These are phyloP conservation scores for Aspergillus sp. DNA, from an alignment of 2,329 filamentous ascomycete genomes.

Conservation along the genomic window DNA sequence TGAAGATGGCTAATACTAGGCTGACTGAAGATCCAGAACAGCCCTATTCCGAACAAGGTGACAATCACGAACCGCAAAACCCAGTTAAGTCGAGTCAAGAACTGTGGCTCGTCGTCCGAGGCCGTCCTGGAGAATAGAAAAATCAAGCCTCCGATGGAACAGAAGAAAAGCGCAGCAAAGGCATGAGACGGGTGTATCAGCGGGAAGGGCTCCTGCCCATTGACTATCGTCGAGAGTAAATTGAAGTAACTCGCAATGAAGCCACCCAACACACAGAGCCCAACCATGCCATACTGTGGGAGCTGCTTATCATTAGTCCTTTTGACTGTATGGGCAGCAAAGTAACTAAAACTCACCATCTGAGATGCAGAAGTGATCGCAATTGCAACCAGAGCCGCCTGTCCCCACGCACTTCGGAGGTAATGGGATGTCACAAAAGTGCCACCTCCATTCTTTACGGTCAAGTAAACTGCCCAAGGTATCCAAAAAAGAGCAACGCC, in stretches of 20 bases:
- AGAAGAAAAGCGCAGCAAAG: slow-evolving; percentile 36
- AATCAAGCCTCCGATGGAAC: slow-evolving; percentile 34
- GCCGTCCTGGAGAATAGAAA: slow-evolving; percentile 34
- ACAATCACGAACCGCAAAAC: slow-evolving; percentile 44
- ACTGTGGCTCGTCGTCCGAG: slow-evolving; percentile 36
- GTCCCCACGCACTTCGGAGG: slow-evolving; percentile 44
- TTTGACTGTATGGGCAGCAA: neutral
- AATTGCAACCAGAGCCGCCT: slow-evolving; percentile 40
- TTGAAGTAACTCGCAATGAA: slow-evolving; percentile 42
- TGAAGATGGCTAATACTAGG: slow-evolving; percentile 50
- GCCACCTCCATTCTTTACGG: slow-evolving; percentile 41
- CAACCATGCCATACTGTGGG: slow-evolving; percentile 43
- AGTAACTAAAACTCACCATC: slow-evolving; percentile 39
- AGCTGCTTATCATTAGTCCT: slow-evolving; percentile 39
- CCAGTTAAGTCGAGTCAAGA: slow-evolving; percentile 31
- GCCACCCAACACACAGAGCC: slow-evolving; percentile 43
- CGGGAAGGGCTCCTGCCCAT: slow-evolving; percentile 39
- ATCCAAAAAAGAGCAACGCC: slow-evolving; percentile 43
- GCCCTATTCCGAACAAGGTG: slow-evolving; percentile 48
- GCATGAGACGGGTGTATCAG: slow-evolving; percentile 34
- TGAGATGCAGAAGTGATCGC: slow-evolving; percentile 43
- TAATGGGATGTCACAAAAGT: slow-evolving; percentile 44
- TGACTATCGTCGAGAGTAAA: slow-evolving; percentile 35
- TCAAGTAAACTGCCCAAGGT: slow-evolving; percentile 40
- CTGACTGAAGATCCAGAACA: slow-evolving; percentile 47